phyloP scores from a whole-genome alignment of 164 flowering plant species.

The Tetrastigma voinierianum region DNA sequence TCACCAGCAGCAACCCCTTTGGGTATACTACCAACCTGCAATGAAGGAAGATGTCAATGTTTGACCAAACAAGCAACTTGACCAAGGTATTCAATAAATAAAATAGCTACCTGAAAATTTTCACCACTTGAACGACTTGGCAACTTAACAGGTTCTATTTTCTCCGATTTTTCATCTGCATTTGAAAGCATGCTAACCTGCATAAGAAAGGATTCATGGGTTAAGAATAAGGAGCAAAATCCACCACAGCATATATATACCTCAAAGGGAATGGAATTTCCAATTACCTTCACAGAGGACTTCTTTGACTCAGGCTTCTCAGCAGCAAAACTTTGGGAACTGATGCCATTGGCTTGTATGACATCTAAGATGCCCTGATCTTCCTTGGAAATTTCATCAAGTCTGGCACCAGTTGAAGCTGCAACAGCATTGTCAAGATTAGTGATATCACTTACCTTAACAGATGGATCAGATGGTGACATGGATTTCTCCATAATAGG shows the following conservation, averaged over 20 bases:
- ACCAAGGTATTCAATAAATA: neutral
- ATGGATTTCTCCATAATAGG: slow-evolving; percentile 1
- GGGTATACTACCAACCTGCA: slow-evolving; percentile 21
- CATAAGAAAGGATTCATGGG: neutral
- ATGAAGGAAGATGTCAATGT: neutral
- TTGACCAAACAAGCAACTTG: neutral
- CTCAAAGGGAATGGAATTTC: neutral
- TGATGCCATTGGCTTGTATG: neutral
- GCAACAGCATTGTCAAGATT: neutral
- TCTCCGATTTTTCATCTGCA: slow-evolving; percentile 5
- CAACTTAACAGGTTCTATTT: neutral
- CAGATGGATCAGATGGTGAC: slow-evolving; percentile 10
- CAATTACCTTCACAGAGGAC: slow-evolving; percentile 25
- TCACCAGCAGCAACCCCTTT: slow-evolving; percentile 10
- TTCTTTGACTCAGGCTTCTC: slow-evolving; percentile 4
- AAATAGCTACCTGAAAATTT: slow-evolving; percentile 25
- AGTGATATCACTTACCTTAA: slow-evolving; percentile 6
- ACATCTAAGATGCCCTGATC: slow-evolving; percentile 9
- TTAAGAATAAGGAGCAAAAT: neutral
- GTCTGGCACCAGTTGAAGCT: slow-evolving; percentile 8
- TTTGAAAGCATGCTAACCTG: slow-evolving; percentile 22
- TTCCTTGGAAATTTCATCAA: slow-evolving; percentile 8
- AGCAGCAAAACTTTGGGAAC: slow-evolving; percentile 8
- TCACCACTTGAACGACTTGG: slow-evolving; percentile 12
- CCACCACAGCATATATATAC: neutral